Evolutionary conservation across 2,329 filamentous ascomycete species (phyloP), one percentile per base, ranked within the genome.

Genomic region (Coccinonectria pachysandricola): DNA sequence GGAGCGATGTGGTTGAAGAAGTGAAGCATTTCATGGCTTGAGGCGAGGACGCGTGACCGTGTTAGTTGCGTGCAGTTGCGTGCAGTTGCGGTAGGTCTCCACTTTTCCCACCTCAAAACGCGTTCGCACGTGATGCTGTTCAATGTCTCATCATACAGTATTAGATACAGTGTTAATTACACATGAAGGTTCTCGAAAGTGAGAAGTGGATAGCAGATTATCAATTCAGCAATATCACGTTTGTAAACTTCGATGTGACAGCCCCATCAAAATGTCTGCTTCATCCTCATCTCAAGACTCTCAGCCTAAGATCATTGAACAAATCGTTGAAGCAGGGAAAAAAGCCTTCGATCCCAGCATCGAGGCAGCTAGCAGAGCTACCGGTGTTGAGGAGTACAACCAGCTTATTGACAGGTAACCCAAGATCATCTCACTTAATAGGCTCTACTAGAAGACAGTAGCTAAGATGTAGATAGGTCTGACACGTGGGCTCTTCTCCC

Each of bases 401-500:
- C 48, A 57, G n/a, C 48, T 71, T 22, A 52, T 73, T 15, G 54
- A 62, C 28, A 62, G 54, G 69, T 71, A n/a, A n/a, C n/a, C n/a
- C n/a, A n/a, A n/a, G n/a, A n/a, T n/a, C n/a, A n/a, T n/a, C n/a
- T n/a, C n/a, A n/a, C n/a, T n/a, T n/a, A n/a, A n/a, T n/a, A n/a
- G n/a, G n/a, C n/a, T n/a, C n/a, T n/a, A n/a, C n/a, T n/a, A n/a
- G n/a, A n/a, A n/a, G n/a, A n/a, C n/a, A n/a, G n/a, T n/a, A n/a
- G n/a, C n/a, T n/a, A n/a, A n/a, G n/a, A n/a, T n/a, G n/a, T 19
- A 19, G 8, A 7, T 35, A 60, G 56, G 16, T 47, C 49, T 5
- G 43, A 49, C 12, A 49, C 65, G 16, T 68, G 68, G 42, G 62
- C 57, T 15, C 60, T 83, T 7, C 54, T 83, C 12, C 71, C 68